Evolutionary conservation across 225 moss, liverwort and hornwort genomes (phyloP).

Genomic region (Rhytidiadelphus loreus): DNA sequence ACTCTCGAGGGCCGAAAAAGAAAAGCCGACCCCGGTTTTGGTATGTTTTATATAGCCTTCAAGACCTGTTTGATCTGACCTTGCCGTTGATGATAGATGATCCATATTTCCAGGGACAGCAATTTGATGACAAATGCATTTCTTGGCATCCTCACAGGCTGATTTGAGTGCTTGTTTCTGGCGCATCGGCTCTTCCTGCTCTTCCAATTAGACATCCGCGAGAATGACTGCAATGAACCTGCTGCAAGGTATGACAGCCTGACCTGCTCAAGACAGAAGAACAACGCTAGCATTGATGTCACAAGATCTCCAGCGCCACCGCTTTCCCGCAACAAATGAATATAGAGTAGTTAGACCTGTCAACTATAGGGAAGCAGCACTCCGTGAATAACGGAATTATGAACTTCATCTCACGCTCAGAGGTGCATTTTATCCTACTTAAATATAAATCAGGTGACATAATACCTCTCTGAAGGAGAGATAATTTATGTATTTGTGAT

Average conservation of each 20-base stretch:
- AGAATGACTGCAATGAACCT: neutral
- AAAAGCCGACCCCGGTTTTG: neutral
- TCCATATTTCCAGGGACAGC: neutral
- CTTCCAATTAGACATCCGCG: neutral
- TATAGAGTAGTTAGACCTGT: neutral
- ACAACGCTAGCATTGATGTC: neutral
- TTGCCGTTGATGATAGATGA: neutral
- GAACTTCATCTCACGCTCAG: neutral
- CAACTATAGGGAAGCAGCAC: neutral
- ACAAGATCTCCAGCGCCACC: neutral
- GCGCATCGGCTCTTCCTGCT: neutral
- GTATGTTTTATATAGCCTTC: neutral
- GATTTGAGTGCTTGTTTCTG: neutral
- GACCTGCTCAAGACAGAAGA: neutral
- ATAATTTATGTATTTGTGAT: neutral
- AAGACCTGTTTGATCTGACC: neutral
- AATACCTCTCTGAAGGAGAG: neutral
- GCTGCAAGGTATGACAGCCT: neutral
- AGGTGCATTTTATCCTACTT: neutral
- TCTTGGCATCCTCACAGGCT: neutral
- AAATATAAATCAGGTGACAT: neutral
- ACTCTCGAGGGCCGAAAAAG: neutral
- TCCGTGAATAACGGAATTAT: neutral
- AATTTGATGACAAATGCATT: neutral
- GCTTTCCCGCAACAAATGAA: neutral